Percentiles rank a stretch among this genome's conserved stretches.
These are phyloP conservation scores for Termitomyces eurrhizus DNA, from an alignment of 768 basidiomycete species.

Conservation along the genomic window DNA sequence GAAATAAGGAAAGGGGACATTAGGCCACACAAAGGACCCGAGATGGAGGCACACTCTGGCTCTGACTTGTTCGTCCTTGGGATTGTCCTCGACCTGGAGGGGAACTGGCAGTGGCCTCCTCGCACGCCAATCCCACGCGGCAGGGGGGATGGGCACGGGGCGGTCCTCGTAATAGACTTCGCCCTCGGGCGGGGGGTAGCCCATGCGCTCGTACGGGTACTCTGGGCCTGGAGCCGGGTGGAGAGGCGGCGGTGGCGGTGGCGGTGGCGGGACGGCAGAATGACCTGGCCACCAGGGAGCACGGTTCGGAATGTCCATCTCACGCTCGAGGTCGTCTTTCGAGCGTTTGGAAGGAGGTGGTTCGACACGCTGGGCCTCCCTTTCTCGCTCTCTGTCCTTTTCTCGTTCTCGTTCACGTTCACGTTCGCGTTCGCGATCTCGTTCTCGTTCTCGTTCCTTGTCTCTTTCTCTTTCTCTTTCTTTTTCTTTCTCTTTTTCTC, in stretches of 20 bases:
- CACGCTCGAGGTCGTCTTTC: not conserved
- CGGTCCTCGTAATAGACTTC: not conserved
- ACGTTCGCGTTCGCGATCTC: not conserved
- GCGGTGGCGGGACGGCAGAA: not conserved
- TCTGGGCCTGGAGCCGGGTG: not conserved
- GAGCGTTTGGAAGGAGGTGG: not conserved
- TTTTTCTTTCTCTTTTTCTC: not conserved
- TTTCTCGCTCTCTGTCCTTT: conserved; percentile 16
- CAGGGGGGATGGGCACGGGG: not conserved
- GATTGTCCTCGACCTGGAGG: not conserved
- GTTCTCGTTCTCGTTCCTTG: not conserved
- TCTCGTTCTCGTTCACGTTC: not conserved
- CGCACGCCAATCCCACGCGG: conserved; percentile 9
- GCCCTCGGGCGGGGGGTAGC: not conserved
- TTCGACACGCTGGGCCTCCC: conserved; percentile 9
- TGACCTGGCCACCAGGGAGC: not conserved
- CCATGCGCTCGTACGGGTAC: not conserved
- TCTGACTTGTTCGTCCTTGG: conserved; percentile 21
- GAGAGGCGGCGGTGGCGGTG: not conserved
- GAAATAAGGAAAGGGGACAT: conserved; percentile 55
- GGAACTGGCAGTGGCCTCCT: not conserved
- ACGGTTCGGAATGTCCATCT: not conserved
- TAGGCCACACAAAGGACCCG: conserved; percentile 57
- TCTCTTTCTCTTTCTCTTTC: not conserved
- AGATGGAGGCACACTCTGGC: conserved; percentile 35